Evolutionary conservation across 352 stramenopile species (phyloP).

Genomic region (Thraustochytrium sp.): DNA sequence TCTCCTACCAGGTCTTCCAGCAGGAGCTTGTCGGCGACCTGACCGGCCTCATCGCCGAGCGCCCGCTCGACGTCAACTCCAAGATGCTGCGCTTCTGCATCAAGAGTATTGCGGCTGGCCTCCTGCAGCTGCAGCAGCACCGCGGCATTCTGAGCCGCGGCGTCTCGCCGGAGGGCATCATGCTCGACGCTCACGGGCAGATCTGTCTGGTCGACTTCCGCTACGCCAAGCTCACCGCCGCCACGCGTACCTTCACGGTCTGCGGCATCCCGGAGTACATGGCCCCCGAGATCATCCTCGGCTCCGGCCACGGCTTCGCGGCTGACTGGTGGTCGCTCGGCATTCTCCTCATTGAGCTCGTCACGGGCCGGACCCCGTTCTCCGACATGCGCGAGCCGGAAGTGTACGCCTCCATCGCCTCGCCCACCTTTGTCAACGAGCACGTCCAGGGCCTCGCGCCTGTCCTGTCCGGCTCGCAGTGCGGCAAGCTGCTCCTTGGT

Average conservation of each 20-base stretch:
- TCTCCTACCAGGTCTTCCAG: conserved; percentile 9
- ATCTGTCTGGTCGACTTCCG: conserved; percentile 50
- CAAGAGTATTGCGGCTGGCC: conserved; percentile 64
- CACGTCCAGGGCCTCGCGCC: not conserved
- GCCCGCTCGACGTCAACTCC: not conserved
- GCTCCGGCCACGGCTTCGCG: conserved; percentile 63
- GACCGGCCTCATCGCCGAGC: not conserved
- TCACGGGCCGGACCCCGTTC: conserved; percentile 56
- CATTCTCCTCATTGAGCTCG: conserved; percentile 73
- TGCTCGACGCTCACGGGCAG: conserved; percentile 39
- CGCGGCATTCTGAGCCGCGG: conserved; percentile 66
- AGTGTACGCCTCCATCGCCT: conserved; percentile 9
- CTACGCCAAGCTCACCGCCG: conserved; percentile 52
- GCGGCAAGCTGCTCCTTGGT: not conserved
- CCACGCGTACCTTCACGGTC: conserved; percentile 77
- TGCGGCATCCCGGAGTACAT: conserved; percentile 77
- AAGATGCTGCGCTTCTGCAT: conserved; percentile 56
- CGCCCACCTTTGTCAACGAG: not conserved
- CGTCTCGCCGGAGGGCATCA: conserved; percentile 22
- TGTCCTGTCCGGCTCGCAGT: not conserved
- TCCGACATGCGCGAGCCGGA: conserved; percentile 50
- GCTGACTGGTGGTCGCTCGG: conserved; percentile 79
- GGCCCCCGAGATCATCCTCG: conserved; percentile 41
- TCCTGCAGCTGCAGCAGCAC: conserved; percentile 78
- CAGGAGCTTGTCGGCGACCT: conserved; percentile 13